These are phyloP conservation scores for Hymenoscyphus scutula DNA, from an alignment of 2,329 filamentous ascomycete species.

Conservation along the genomic window DNA sequence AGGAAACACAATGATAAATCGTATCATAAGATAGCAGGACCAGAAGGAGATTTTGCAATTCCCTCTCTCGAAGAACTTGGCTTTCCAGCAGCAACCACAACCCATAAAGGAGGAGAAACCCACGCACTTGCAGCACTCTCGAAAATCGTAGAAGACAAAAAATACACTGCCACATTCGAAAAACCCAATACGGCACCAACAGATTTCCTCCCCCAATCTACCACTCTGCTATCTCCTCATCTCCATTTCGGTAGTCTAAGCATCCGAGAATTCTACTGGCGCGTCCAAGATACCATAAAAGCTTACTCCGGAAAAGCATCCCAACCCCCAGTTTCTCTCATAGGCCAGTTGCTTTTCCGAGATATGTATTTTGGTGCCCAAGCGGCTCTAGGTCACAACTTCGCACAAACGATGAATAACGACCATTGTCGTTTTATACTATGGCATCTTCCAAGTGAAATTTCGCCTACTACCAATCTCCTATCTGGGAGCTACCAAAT, in stretches of 20 bases:
- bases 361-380: slow-evolving; percentile 85
- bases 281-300: slow-evolving; percentile 60
- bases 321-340: slow-evolving; percentile 63
- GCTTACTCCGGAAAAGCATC: slow-evolving; percentile 54
- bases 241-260: slow-evolving; percentile 72
- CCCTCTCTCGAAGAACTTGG: slow-evolving; percentile 71
- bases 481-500: slow-evolving; percentile 61
- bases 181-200: slow-evolving; percentile 76
- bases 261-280: slow-evolving; percentile 72
- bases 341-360: slow-evolving; percentile 71
- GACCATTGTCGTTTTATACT: slow-evolving; percentile 69
- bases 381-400: slow-evolving; percentile 61
- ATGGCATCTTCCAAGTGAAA: slow-evolving; percentile 70
- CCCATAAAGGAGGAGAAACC: slow-evolving; percentile 69
- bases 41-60: slow-evolving; percentile 66
- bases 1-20: slow-evolving; percentile 54
- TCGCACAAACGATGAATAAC: slow-evolving; percentile 65
- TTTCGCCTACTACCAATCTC: slow-evolving; percentile 41
- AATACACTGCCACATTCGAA: slow-evolving; percentile 70
- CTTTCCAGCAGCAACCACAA: slow-evolving; percentile 64
- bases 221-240: slow-evolving; percentile 70
- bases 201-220: slow-evolving; percentile 69
- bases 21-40: slow-evolving; percentile 63
- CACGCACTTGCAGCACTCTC: slow-evolving; percentile 57
- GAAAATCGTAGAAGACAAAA: slow-evolving; percentile 57